Conservation (phyloP, 805 yeast genomes). For the Suhomyces pyralidae region DNA sequence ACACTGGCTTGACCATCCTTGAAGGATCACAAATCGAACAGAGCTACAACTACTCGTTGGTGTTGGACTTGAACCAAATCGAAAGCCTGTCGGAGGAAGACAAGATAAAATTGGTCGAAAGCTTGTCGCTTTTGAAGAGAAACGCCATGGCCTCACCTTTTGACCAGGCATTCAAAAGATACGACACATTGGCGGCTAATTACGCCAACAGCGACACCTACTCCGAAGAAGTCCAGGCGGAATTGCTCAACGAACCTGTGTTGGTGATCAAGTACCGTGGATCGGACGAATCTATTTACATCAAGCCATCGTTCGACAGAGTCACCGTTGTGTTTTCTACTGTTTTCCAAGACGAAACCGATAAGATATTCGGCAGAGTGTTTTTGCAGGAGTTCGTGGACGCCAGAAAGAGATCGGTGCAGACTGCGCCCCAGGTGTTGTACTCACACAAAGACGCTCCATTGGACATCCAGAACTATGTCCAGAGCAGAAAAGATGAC, state of each 20-base stretch:
- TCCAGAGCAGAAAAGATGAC: slow-evolving; percentile 42
- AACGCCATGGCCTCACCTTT: slow-evolving; percentile 92
- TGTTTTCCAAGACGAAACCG: slow-evolving; percentile 93
- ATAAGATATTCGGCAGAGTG: slow-evolving; percentile 84
- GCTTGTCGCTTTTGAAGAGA: slow-evolving; percentile 75
- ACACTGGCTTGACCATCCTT: slow-evolving; percentile 30
- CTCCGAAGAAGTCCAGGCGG: slow-evolving; percentile 43
- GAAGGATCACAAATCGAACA: slow-evolving; percentile 50
- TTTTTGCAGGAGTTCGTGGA: slow-evolving; percentile 92
- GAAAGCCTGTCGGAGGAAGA: slow-evolving; percentile 43
- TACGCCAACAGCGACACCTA: slow-evolving; percentile 43
- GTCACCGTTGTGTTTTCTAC: slow-evolving; percentile 96
- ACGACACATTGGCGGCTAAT: slow-evolving; percentile 58
- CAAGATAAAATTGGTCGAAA: slow-evolving; percentile 51
- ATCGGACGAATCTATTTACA: slow-evolving; percentile 77
- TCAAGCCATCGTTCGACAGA: slow-evolving; percentile 91
- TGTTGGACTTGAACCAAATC: slow-evolving; percentile 53
- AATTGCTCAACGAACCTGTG: slow-evolving; percentile 52
- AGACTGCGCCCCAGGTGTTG: slow-evolving; percentile 97
- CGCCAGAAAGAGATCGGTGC: slow-evolving; percentile 92
- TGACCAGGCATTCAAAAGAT: slow-evolving; percentile 77
- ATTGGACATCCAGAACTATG: slow-evolving; percentile 53
- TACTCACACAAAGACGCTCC: slow-evolving; percentile 93
- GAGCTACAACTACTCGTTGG: slow-evolving; percentile 79
- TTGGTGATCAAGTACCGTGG: slow-evolving; percentile 83